A percentile compares a stretch with the other conserved stretches of the same genome.
These are phyloP conservation scores for Candida vartiovaarae DNA, from an alignment of 805 yeast genomes.

Conservation along the genomic window DNA sequence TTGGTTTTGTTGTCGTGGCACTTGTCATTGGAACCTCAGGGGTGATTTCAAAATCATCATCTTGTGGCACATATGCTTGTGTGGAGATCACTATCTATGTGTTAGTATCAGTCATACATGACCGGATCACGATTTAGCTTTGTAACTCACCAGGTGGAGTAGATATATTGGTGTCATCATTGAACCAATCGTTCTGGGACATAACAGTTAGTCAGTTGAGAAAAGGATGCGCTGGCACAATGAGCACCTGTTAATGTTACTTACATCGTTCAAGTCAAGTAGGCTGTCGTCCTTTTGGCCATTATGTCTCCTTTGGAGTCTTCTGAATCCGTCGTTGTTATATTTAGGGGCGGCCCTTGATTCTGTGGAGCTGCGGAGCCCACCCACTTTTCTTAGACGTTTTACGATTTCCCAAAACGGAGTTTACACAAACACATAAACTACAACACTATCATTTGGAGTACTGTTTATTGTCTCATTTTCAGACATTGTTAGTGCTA, in stretches of 20 bases:
- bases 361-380: no score
- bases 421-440: no score
- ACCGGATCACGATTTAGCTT: no score
- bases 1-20: background rate
- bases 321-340: no score
- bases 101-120: background rate
- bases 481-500: no score
- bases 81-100: slow-evolving; percentile 15
- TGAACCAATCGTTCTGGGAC: slow-evolving; percentile 16
- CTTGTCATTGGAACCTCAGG: slow-evolving; percentile 1
- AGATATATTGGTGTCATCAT: slow-evolving; percentile 18
- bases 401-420: no score
- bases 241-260: background rate
- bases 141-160: slow-evolving; percentile 3
- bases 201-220: slow-evolving; percentile 2
- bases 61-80: slow-evolving; percentile 29
- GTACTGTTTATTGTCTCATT: no score
- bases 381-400: no score
- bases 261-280: slow-evolving; percentile 9
- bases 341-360: no score
- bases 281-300: slow-evolving; percentile 4
- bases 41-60: slow-evolving; percentile 18
- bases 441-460: no score
- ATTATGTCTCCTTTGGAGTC: background rate
- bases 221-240: no score